Base-by-base conservation (phyloP, 768 basidiomycete species). In the Termitomyces sp. region DNA sequence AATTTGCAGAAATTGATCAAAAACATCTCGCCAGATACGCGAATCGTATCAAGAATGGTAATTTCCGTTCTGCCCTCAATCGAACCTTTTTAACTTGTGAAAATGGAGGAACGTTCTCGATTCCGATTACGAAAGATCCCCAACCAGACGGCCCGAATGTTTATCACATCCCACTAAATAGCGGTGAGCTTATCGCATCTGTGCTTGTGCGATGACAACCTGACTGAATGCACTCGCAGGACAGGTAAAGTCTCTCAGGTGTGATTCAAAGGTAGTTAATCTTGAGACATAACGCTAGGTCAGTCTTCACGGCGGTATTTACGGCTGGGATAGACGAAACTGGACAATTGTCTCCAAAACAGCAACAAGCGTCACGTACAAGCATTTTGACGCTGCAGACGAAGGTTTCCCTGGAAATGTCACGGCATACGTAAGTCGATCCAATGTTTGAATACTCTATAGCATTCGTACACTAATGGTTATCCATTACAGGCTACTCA, bases 271-370 rank as follows among this genome's bases (percentile, higher is more conserved):
- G 45, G 6, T 27, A 20, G 37, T 37, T 55, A 20, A 31, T 18
- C 16, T 20, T 31, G n/a, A 30, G 31, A 54, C 67, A 66, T 36
- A 24, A 36, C 8, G 67, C 11, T 64, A 77, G 67, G 79, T 81
- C 36, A 83, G 81, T 2, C 71, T 85, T 1, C 84, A 85, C 65
- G 84, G 84, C 0, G 83, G 84, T 1, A 75, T 76, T 18, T 69
- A 74, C 54, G 84, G 84, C 20, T 87, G 79, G 77, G 85, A 86
- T 63, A 75, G 78, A 16, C 77, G 79, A 7, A 80, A 79, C 68
- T 86, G 84, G 83, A 81, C 77, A 2, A 59, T 83, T 6, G 75
- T 77, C 0, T 68, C 71, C 13, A 74, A 71, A 60, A 73, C 75
- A 6, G 61, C 71, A 18, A 78, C 74, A 1, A 80, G 80, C 52